Evolutionary conservation across 2,329 filamentous ascomycete genomes (phyloP).

Genomic region (Fusarium sp.): DNA sequence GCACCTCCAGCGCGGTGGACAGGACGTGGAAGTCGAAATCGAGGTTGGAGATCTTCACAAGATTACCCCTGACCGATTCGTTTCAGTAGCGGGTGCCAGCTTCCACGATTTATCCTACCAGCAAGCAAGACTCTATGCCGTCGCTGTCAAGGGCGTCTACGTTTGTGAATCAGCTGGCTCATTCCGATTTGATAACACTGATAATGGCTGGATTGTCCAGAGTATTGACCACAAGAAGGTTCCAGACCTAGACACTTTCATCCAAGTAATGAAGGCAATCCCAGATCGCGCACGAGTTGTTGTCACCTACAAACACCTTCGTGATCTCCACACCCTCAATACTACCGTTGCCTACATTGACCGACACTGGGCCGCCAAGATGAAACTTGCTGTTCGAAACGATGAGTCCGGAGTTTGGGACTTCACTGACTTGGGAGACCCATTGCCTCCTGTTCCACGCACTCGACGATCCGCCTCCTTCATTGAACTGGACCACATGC

Average conservation of each 20-base stretch:
- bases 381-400: conserved; percentile 91
- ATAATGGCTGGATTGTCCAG: conserved; percentile 94
- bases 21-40: conserved; percentile 86
- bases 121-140: conserved; percentile 94
- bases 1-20: conserved; percentile 86
- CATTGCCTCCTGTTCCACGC: conserved; percentile 78
- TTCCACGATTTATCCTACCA: conserved; percentile 98
- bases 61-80: conserved; percentile 96
- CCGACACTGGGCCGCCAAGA: conserved; percentile 94
- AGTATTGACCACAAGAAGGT: conserved; percentile 92
- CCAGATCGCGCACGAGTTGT: conserved; percentile 87
- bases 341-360: conserved; percentile 94
- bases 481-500: conserved; percentile 88
- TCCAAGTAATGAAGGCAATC: conserved; percentile 89
- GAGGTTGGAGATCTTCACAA: conserved; percentile 88
- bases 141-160: conserved; percentile 91
- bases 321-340: conserved; percentile 93
- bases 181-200: conserved; percentile 90
- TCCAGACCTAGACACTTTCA: conserved; percentile 86
- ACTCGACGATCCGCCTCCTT: conserved; percentile 85
- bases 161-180: conserved; percentile 95
- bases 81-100: conserved; percentile 90
- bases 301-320: conserved; percentile 93
- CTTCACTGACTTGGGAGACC: conserved; percentile 84
- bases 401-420: conserved; percentile 94